Evolutionary conservation across 352 stramenopile species (phyloP).

Genomic region (Globisporangium paddicum): DNA sequence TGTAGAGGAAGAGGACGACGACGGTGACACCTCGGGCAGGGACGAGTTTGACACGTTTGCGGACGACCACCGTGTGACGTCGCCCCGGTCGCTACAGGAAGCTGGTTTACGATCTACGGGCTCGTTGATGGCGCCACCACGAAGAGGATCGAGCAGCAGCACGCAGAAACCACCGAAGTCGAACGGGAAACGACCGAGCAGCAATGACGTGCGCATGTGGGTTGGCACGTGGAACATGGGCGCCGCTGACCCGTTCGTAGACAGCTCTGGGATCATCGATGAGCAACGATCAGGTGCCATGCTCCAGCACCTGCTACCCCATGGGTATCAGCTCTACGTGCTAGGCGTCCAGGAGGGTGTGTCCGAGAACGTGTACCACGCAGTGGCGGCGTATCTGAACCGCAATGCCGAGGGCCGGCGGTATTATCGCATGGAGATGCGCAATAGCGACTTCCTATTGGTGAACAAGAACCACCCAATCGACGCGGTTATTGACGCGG

Average conservation of each 20-base stretch:
- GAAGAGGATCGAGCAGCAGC: neutral
- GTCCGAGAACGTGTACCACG: slow-evolving; percentile 82
- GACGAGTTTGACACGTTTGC: slow-evolving; percentile 2
- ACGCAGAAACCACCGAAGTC: slow-evolving; percentile 1
- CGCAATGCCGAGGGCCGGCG: slow-evolving; percentile 47
- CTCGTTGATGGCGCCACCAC: slow-evolving; percentile 26
- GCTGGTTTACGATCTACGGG: slow-evolving; percentile 37
- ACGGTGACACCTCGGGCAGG: slow-evolving; percentile 5
- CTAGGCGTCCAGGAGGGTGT: slow-evolving; percentile 84
- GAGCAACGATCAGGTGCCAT: slow-evolving; percentile 62
- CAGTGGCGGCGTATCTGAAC: slow-evolving; percentile 72
- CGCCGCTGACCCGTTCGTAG: slow-evolving; percentile 70
- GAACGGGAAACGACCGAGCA: slow-evolving; percentile 27
- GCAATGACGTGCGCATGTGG: slow-evolving; percentile 68
- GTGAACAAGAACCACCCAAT: slow-evolving; percentile 60
- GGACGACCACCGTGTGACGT: slow-evolving; percentile 31
- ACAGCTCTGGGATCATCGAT: slow-evolving; percentile 68
- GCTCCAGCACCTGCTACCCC: slow-evolving; percentile 72
- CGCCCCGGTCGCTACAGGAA: slow-evolving; percentile 62
- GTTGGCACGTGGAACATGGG: slow-evolving; percentile 87
- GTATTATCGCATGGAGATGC: slow-evolving; percentile 75
- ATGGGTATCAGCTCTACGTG: slow-evolving; percentile 85
- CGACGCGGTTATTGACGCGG: slow-evolving; percentile 72
- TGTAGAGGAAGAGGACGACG: slow-evolving; percentile 28
- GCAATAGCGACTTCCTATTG: slow-evolving; percentile 65